Conservation (phyloP, 805 yeast species). For the Brettanomyces naardenensis region DNA sequence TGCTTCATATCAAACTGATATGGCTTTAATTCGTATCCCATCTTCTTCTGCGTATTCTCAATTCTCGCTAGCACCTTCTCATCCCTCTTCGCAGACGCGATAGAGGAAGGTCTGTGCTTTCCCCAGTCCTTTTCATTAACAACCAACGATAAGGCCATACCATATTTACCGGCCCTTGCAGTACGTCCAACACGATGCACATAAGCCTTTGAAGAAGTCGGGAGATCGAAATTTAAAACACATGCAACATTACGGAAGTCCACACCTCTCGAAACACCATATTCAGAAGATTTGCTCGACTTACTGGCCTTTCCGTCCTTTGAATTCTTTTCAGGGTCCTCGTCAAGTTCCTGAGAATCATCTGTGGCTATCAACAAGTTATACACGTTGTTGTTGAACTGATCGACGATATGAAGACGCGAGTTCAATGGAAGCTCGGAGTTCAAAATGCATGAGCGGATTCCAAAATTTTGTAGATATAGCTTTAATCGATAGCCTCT, state of each 20-base stretch:
- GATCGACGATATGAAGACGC: constrained; percentile 90
- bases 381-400: constrained; percentile 85
- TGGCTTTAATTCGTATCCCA: constrained; percentile 73
- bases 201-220: constrained; percentile 81
- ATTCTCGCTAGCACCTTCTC: constrained; percentile 79
- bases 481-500: constrained; percentile 89
- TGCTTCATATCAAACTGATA: constrained; percentile 88
- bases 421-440: constrained; percentile 91
- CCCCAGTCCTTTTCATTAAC: constrained; percentile 80
- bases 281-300: constrained; percentile 45
- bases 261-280: constrained; percentile 94
- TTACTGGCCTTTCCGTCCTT: constrained; percentile 16
- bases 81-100: constrained; percentile 67
- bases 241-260: constrained; percentile 96
- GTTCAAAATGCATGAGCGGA: constrained; percentile 79
- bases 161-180: constrained; percentile 94
- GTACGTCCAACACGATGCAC: constrained; percentile 95
- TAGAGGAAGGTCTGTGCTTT: constrained; percentile 74
- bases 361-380: constrained; percentile 90
- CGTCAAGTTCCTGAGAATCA: constrained; percentile 57
- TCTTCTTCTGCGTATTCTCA: constrained; percentile 62
- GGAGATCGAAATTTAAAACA: constrained; percentile 91
- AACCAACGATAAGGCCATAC: constrained; percentile 90
- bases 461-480: constrained; percentile 91
- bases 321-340: constrained; percentile 30